Percentiles rank a stretch among this genome's conserved stretches.
phyloP scores from a whole-genome alignment of 2,329 filamentous ascomycete genomes.

The Aspergillus neoniger region DNA sequence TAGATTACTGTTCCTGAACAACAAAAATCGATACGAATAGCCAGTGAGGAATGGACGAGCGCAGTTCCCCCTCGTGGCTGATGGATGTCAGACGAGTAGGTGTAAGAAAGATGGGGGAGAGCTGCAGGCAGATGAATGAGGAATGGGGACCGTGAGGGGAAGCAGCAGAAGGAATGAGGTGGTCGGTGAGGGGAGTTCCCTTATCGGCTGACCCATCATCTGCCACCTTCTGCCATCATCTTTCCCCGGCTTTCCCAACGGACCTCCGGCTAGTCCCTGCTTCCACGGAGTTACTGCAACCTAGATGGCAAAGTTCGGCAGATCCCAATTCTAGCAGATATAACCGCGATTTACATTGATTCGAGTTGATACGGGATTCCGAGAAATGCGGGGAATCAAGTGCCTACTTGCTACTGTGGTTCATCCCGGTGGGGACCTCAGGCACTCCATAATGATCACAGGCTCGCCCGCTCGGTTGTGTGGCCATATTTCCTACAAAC shows the following conservation, averaged over 20 bases:
- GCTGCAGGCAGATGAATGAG: not conserved
- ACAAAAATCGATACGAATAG: conserved; percentile 7
- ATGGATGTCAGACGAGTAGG: not conserved
- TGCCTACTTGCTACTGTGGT: not conserved
- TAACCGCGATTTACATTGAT: not conserved
- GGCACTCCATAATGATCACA: not conserved
- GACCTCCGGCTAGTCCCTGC: not conserved
- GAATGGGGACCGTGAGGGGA: conserved; percentile 24
- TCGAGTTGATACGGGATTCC: not conserved
- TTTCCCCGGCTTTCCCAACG: not conserved
- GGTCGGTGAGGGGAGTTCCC: not conserved
- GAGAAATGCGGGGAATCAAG: not conserved
- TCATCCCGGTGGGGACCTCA: not conserved
- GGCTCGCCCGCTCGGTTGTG: too few relatives aligned
- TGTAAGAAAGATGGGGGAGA: conserved; percentile 4
- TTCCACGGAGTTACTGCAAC: too few relatives aligned
- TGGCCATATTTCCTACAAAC: too few relatives aligned
- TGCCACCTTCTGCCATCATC: not conserved
- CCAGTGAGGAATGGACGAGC: not conserved
- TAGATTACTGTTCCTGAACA: conserved; percentile 17
- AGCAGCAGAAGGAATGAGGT: conserved; percentile 10
- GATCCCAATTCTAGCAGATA: too few relatives aligned
- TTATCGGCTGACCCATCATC: not conserved
- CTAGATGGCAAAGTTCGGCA: too few relatives aligned
- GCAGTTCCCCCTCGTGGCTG: not conserved